phyloP scores from a whole-genome alignment of 352 stramenopile genomes.

The Globisporangium spinosum region DNA sequence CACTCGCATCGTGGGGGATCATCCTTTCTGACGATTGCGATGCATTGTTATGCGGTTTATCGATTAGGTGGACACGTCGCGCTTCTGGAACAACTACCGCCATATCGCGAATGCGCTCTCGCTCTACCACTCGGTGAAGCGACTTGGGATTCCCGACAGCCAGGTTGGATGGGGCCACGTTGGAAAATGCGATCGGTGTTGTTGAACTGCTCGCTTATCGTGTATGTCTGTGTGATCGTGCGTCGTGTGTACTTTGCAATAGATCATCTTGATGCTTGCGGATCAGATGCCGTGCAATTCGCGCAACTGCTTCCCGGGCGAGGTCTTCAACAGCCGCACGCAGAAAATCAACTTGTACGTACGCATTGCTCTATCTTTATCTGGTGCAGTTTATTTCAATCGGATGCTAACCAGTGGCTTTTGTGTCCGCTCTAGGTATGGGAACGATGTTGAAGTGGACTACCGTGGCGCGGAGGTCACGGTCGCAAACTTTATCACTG shows the following conservation, averaged over 20 bases:
- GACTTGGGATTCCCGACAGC: constrained; percentile 91
- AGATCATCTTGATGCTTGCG: constrained; percentile 95
- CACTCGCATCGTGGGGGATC: neutral
- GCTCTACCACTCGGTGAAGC: constrained; percentile 92
- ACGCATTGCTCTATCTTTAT: neutral
- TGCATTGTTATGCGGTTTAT: neutral
- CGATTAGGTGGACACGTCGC: constrained; percentile 88
- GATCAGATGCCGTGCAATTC: constrained; percentile 95
- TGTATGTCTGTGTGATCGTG: neutral
- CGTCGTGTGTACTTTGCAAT: neutral
- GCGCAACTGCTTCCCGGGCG: constrained; percentile 87
- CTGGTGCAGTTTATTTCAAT: no score
- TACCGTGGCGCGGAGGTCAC: constrained; percentile 95
- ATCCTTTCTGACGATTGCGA: neutral
- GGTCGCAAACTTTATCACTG: constrained; percentile 95
- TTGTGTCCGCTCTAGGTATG: constrained; percentile 43
- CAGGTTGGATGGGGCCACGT: constrained; percentile 49
- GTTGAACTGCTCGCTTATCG: neutral
- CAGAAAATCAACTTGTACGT: constrained; percentile 87
- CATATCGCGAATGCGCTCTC: constrained; percentile 94
- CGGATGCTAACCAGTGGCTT: neutral
- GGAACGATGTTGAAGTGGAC: constrained; percentile 92
- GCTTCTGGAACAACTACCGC: constrained; percentile 98
- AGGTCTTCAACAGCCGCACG: constrained; percentile 89
- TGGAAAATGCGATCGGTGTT: neutral